Conservation (phyloP, 495 filamentous ascomycete species). For the Talaromyces borbonicus region DNA sequence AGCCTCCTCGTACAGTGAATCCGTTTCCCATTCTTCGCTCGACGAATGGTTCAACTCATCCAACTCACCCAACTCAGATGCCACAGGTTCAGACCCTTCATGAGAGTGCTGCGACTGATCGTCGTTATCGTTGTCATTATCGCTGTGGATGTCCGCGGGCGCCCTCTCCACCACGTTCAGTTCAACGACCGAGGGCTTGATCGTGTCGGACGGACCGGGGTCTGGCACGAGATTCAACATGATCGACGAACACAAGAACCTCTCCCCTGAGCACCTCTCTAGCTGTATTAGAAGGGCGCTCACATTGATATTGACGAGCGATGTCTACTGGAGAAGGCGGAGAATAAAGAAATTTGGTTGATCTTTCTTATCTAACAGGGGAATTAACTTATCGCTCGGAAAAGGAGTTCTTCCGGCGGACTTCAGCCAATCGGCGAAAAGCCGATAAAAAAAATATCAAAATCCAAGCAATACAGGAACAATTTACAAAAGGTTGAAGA, state of each 20-base stretch:
- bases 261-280: constrained; percentile 12
- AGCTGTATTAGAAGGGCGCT: constrained; percentile 18
- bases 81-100: constrained; percentile 19
- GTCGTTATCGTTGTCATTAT: background rate
- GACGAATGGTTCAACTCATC: constrained; percentile 54
- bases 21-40: constrained; percentile 54
- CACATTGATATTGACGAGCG: constrained; percentile 25
- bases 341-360: background rate
- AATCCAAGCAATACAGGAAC: constrained; percentile 1
- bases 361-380: constrained; percentile 4
- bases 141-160: constrained; percentile 14
- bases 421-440: constrained; percentile 9
- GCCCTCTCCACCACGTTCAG: constrained; percentile 33
- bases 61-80: constrained; percentile 41
- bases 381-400: constrained; percentile 6
- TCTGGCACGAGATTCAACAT: constrained; percentile 37
- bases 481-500: too few relatives aligned
- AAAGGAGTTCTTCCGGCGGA: constrained; percentile 26
- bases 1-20: constrained; percentile 59
- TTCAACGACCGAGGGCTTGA: constrained; percentile 37
- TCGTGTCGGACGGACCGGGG: constrained; percentile 25
- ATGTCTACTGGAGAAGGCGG: background rate
- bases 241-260: constrained; percentile 20
- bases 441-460: constrained; percentile 13
- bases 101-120: constrained; percentile 10